Evolutionary conservation across 306 rosid species (phyloP), one percentile per base, ranked within the genome.

Genomic region (Trichosanthes cucumerina): DNA sequence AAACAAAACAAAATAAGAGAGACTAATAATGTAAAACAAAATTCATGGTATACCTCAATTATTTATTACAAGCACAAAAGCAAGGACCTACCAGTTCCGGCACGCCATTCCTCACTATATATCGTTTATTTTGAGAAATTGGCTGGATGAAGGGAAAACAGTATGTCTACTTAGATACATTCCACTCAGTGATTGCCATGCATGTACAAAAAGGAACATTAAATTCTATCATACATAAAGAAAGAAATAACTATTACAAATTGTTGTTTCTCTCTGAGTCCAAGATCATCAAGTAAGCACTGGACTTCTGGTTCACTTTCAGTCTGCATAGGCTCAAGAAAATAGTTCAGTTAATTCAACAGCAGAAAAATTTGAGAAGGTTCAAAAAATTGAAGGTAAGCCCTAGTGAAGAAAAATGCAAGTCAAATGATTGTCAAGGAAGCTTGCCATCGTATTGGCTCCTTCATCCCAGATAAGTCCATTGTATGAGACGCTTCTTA

Each of bases 391-490:
- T 58, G 68, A 54, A 26, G 36, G 1, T 5, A 54, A 28, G 6
- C 15, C 60, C 60, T 73, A 10, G 36, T 76, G 23, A 76, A 57
- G 41, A 58, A 36, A 21, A 76, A 39, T 58, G 68, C 68, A 23
- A 24, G 21, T 49, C 53, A 21, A 56, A 13, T 36, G 23, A 39
- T 39, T 72, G 26, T 59, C 77, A 54, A 79, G 71, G 46, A 71
- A 79, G 68, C 33, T 79, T 88, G 91, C 97, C 99, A 95, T 92
- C 80, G 97, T 92, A 86, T 92, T 95, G 23, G 97, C 98, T 80
- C 97, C 97, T 86, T 89, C 97, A 66, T 92, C 97, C 99, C 99
- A 95, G 77, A 92, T 75, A 33, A 92, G 82, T 70, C 93, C 97
- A 83, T 89, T 85, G 74, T 5, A 88, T 49, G 92, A 89, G 79